Evolutionary conservation across 2,329 filamentous ascomycete species (phyloP).

Genomic region (Microdochium trichocladiopsis): DNA sequence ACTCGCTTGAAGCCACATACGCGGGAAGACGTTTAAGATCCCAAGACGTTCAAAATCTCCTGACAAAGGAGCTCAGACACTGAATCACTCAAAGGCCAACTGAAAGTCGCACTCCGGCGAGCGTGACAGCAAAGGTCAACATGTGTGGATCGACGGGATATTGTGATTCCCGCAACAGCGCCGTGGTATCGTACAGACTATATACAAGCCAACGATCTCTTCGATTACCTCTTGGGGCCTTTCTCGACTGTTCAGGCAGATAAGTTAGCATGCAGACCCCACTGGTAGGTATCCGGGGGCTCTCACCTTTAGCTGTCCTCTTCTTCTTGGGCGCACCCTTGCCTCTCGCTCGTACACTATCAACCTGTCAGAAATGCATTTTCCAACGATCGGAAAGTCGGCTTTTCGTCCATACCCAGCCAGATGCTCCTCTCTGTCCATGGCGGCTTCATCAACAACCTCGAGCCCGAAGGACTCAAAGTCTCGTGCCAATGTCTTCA

Average conservation of each 20-base stretch:
- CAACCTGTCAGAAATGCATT: constrained; percentile 22
- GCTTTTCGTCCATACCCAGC: constrained; percentile 42
- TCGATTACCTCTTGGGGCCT: constrained; percentile 5
- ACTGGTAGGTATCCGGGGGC: neutral
- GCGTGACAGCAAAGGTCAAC: neutral
- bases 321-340: constrained; percentile 91
- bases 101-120: neutral
- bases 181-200: constrained; percentile 3
- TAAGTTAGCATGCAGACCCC: constrained; percentile 8
- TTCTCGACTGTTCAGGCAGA: neutral
- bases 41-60: no score
- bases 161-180: neutral
- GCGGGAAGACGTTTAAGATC: no score
- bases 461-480: constrained; percentile 62
- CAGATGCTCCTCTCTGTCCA: constrained; percentile 72
- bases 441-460: constrained; percentile 68
- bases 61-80: no score
- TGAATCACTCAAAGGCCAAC: no score
- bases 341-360: constrained; percentile 67
- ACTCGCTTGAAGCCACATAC: no score
- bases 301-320: constrained; percentile 43
- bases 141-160: neutral
- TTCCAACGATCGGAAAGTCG: constrained; percentile 8
- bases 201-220: neutral
- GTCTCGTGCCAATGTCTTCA: constrained; percentile 66